Base-by-base conservation (phyloP, 495 filamentous ascomycete species). In the Oleoguttula mirabilis region DNA sequence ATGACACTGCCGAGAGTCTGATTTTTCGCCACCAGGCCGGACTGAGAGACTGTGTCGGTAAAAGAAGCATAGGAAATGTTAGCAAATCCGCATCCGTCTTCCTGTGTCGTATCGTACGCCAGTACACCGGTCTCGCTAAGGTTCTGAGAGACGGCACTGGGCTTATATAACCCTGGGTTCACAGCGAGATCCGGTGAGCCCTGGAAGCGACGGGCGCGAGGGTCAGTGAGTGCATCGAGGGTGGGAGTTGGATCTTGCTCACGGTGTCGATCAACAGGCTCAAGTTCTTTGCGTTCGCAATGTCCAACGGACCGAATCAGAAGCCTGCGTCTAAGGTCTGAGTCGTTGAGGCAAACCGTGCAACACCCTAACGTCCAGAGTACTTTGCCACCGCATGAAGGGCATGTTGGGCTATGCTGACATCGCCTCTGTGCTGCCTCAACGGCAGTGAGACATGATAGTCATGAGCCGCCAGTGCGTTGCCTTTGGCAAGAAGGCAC, bases 191-290 rank as follows among this genome's bases (percentile, higher is more conserved):
- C 43, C 3, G 35, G 3, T 5, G 43, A 46, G 34, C 21, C 43
- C 25, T n/a, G n/a, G n/a, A n/a, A n/a, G n/a, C n/a, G n/a, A n/a
- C n/a, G n/a, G n/a, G n/a, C n/a, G n/a, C n/a, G n/a, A n/a, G n/a
- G n/a, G n/a, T n/a, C n/a, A n/a, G n/a, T n/a, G n/a, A n/a, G n/a
- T n/a, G n/a, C n/a, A n/a, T n/a, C n/a, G n/a, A n/a, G n/a, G n/a
- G n/a, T n/a, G n/a, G n/a, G n/a, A n/a, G n/a, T n/a, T n/a, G n/a
- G n/a, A n/a, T n/a, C n/a, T n/a, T n/a, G n/a, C n/a, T n/a, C n/a
- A n/a, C n/a, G 22, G 43, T 46, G 36, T 46, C 43, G 43, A 46
- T 46, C 12, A 46, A 36, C 3, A 46, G 36, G 14, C 6, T 8
- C 25, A 46, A 7, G 25, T 46, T 40, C 10, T 17, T 39, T n/a